These are phyloP conservation scores for Trichoderma reesei DNA, from an alignment of 495 filamentous ascomycete genomes.

Conservation along the genomic window DNA sequence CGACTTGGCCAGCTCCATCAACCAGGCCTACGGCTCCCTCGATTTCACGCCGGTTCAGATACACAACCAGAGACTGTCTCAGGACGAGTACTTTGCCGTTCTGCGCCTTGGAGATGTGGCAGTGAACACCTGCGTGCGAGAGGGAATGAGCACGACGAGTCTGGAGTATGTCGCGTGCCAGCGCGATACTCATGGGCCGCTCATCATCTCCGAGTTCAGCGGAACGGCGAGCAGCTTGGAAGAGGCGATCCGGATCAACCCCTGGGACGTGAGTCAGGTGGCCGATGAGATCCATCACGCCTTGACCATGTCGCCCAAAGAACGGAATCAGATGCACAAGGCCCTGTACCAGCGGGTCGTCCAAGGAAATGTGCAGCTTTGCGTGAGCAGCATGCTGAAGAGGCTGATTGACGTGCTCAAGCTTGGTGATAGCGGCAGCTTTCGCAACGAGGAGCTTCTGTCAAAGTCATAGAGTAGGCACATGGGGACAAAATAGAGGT, in stretches of 20 bases:
- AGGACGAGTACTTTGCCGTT: constrained; percentile 83
- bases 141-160: constrained; percentile 95
- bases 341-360: constrained; percentile 71
- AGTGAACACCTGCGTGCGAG: constrained; percentile 81
- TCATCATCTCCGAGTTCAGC: constrained; percentile 92
- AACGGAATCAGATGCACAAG: constrained; percentile 46
- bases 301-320: constrained; percentile 55
- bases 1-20: constrained; percentile 79
- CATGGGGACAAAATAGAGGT: no score
- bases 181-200: constrained; percentile 66
- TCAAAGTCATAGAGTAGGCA: no score
- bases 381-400: constrained; percentile 47
- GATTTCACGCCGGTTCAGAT: constrained; percentile 82
- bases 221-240: constrained; percentile 79
- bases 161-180: constrained; percentile 90
- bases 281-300: constrained; percentile 71
- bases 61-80: constrained; percentile 78
- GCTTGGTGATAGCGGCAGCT: no score
- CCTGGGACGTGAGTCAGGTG: constrained; percentile 79
- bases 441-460: no score
- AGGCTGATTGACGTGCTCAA: no score
- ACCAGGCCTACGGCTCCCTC: constrained; percentile 75
- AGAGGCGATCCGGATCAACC: constrained; percentile 86
- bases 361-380: constrained; percentile 62
- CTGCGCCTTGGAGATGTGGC: constrained; percentile 79